phyloP scores from a whole-genome alignment of 768 basidiomycete species.

The Collybia nuda region DNA sequence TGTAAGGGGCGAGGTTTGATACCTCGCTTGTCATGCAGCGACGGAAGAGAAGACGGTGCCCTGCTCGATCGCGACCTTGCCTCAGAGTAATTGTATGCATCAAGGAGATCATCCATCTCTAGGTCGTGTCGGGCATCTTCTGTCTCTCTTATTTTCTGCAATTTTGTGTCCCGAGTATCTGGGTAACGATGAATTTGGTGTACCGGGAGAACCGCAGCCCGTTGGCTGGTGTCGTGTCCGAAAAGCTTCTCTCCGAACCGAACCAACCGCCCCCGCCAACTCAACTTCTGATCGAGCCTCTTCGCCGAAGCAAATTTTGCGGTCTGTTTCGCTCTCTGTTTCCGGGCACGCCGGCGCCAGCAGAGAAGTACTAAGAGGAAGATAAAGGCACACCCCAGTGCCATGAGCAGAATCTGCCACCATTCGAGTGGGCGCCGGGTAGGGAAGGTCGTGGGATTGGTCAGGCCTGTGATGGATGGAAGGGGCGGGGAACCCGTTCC shows the following conservation, averaged over 20 bases:
- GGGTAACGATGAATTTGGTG: constrained; percentile 8
- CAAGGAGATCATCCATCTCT: constrained; percentile 53
- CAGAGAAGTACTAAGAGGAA: constrained; percentile 63
- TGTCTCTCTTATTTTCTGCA: constrained; percentile 48
- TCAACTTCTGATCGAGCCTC: constrained; percentile 42
- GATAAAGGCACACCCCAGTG: constrained; percentile 78
- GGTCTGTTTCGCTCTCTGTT: constrained; percentile 66
- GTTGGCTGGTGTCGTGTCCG: constrained; percentile 34
- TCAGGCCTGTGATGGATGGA: constrained; percentile 57
- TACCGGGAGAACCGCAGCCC: constrained; percentile 17
- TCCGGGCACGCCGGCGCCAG: constrained; percentile 71
- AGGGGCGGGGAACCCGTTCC: constrained; percentile 48
- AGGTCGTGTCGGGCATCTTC: constrained; percentile 49
- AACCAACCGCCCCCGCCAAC: constrained; percentile 57
- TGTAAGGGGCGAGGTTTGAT: constrained; percentile 14
- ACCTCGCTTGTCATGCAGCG: constrained; percentile 25
- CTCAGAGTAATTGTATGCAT: constrained; percentile 47
- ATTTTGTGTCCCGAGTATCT: constrained; percentile 45
- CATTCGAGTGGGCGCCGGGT: constrained; percentile 49
- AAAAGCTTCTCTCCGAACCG: constrained; percentile 62
- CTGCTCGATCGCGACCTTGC: constrained; percentile 34
- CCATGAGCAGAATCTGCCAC: constrained; percentile 88
- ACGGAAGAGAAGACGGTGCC: constrained; percentile 43
- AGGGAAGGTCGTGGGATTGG: constrained; percentile 42
- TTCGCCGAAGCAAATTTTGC: constrained; percentile 63